These are phyloP conservation scores for Excoecaria agallocha DNA, from an alignment of 345 rosid genomes.

Conservation along the genomic window DNA sequence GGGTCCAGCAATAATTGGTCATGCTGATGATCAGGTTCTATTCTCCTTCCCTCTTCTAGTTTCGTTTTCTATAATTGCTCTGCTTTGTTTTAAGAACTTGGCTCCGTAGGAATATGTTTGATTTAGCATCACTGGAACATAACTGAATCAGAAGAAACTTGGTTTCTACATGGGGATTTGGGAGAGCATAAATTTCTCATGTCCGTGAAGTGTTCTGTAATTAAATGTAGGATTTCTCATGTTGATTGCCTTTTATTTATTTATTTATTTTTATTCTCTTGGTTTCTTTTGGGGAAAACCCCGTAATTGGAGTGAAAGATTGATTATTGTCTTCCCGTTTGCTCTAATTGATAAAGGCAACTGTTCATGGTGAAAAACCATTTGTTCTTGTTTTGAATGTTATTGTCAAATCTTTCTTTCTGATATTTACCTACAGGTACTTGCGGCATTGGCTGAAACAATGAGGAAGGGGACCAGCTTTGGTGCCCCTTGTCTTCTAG, in stretches of 20 bases:
- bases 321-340: background rate
- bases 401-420: background rate
- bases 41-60: slow-evolving; percentile 8
- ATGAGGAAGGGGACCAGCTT: slow-evolving; percentile 99
- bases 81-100: slow-evolving; percentile 4
- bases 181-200: too few relatives aligned
- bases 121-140: background rate
- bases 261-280: background rate
- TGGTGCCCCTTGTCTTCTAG: slow-evolving; percentile 96
- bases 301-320: background rate
- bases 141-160: background rate
- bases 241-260: background rate
- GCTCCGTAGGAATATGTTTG: background rate
- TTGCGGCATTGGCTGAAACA: slow-evolving; percentile 80
- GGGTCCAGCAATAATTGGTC: slow-evolving; percentile 98
- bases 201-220: too few relatives aligned
- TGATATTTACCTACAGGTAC: slow-evolving; percentile 48
- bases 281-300: background rate
- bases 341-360: background rate
- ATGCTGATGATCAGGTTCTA: slow-evolving; percentile 85
- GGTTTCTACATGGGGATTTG: background rate
- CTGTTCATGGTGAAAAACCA: background rate
- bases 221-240: background rate
- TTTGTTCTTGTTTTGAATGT: background rate
- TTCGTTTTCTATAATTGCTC: background rate